These are phyloP conservation scores for Pholiota adiposa DNA, from an alignment of 1,284 basidiomycete genomes.

Conservation along the genomic window DNA sequence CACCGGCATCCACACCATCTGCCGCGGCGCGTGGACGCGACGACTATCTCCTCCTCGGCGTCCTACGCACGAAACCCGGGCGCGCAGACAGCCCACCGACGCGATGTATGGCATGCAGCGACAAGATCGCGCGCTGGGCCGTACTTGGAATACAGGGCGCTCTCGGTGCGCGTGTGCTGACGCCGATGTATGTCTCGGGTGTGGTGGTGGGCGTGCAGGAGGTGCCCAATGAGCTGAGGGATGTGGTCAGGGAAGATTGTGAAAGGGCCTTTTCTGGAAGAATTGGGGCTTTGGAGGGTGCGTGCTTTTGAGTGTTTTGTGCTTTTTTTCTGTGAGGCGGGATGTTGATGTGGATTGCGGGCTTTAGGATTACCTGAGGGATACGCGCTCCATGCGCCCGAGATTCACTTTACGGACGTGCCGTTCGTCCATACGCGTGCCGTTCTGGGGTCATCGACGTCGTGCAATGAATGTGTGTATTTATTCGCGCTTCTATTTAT, in stretches of 20 bases:
- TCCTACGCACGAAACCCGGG: conserved; percentile 89
- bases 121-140: conserved; percentile 88
- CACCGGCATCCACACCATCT: conserved; percentile 28
- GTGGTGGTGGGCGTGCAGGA: conserved; percentile 70
- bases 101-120: conserved; percentile 85
- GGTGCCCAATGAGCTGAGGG: conserved; percentile 47
- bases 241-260: conserved; percentile 56
- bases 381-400: conserved; percentile 53
- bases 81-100: conserved; percentile 85
- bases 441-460: conserved; percentile 41
- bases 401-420: conserved; percentile 58
- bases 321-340: neutral
- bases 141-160: conserved; percentile 87
- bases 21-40: conserved; percentile 75
- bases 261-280: conserved; percentile 62
- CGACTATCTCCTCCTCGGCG: conserved; percentile 74
- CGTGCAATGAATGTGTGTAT: conserved; percentile 68
- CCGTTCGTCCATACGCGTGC: conserved; percentile 65
- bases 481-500: conserved; percentile 18
- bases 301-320: neutral
- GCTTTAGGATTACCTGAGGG: conserved; percentile 44
- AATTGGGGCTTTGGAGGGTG: conserved; percentile 43
- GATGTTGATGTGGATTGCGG: neutral
- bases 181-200: conserved; percentile 65
- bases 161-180: conserved; percentile 59